Conservation (phyloP, 306 rosid species). For the Parietaria judaica region DNA sequence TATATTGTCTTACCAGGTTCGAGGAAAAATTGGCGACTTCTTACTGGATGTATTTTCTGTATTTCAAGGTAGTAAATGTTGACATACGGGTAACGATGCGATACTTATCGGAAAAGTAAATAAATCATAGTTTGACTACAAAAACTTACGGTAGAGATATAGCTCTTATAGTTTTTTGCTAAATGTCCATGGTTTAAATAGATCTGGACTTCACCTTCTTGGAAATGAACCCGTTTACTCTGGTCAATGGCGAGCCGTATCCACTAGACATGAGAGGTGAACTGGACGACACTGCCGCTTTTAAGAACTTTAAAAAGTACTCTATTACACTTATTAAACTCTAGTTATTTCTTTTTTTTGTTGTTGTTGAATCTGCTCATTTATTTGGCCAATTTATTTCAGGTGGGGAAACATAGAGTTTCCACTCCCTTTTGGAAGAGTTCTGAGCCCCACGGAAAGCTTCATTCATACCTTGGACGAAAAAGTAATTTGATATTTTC, state of each 20-base stretch:
- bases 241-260: slow-evolving; percentile 68
- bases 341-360: slow-evolving; percentile 1
- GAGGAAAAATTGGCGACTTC: slow-evolving; percentile 61
- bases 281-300: slow-evolving; percentile 83
- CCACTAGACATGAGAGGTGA: slow-evolving; percentile 93
- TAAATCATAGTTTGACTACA: no score
- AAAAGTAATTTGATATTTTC: slow-evolving; percentile 33
- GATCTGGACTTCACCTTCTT: slow-evolving; percentile 79
- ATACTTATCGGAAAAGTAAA: no score
- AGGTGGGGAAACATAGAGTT: slow-evolving; percentile 78
- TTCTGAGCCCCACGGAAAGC: slow-evolving; percentile 59
- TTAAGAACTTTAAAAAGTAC: slow-evolving; percentile 78
- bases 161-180: neutral
- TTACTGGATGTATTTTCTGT: slow-evolving; percentile 60
- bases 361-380: slow-evolving; percentile 6
- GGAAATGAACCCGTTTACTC: slow-evolving; percentile 83
- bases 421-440: slow-evolving; percentile 84
- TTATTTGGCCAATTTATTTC: slow-evolving; percentile 16
- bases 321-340: slow-evolving; percentile 10
- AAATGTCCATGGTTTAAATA: slow-evolving; percentile 18
- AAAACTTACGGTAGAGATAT: no score
- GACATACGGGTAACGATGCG: neutral
- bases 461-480: slow-evolving; percentile 74
- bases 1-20: slow-evolving; percentile 33
- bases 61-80: slow-evolving; percentile 60